Evolutionary conservation across 345 rosid genomes (phyloP), one percentile per base, ranked within the genome.

Genomic region (Populus pruinosa): DNA sequence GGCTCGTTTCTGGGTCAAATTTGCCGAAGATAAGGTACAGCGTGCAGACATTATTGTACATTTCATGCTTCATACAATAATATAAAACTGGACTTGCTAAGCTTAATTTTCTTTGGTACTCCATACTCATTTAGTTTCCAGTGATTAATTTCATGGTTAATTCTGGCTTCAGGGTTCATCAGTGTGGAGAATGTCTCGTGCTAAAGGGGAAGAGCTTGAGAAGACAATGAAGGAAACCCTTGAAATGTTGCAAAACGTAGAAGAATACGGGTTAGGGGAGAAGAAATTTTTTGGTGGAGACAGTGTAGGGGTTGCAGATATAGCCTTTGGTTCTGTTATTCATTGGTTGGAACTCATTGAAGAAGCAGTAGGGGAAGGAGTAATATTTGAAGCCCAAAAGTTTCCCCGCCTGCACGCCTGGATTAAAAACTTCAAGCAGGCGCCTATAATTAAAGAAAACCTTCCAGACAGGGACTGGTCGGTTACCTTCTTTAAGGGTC

Each of bases 1-100:
- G 53, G 77, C 53, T 39, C 69, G 77, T 2, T 63, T 74, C 38
- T 43, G 77, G 77, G 69, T 53, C 61, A 74, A 74, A 16, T 74
- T 74, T 39, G 39, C 31, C 2, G 77, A 74, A 2, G 69, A 74
- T 20, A 74, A 74, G 38, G 77, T 74, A 41, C 7, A 9, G 31
- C 36, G 36, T 33, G 36, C 36, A 49, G 39, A 39, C 43, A 39
- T 39, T 39, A 39, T 8, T 8, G 0, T 25, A 29, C 33, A 39
- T 33, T 53, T 16, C 43, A 39, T 39, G 10, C 8, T 27, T n/a
- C 33, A 4, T 27, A 13, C 6, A 17, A 2, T 10, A 12, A 16
- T 43, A 12, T 12, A 43, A 43, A 43, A 44, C 50, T 4, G 17
- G 17, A 7, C 71, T 18, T 38, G 21, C 12, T n/a, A n/a, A n/a